These are phyloP conservation scores for Aspergillus campestris DNA, from an alignment of 495 filamentous ascomycete species.

Conservation along the genomic window DNA sequence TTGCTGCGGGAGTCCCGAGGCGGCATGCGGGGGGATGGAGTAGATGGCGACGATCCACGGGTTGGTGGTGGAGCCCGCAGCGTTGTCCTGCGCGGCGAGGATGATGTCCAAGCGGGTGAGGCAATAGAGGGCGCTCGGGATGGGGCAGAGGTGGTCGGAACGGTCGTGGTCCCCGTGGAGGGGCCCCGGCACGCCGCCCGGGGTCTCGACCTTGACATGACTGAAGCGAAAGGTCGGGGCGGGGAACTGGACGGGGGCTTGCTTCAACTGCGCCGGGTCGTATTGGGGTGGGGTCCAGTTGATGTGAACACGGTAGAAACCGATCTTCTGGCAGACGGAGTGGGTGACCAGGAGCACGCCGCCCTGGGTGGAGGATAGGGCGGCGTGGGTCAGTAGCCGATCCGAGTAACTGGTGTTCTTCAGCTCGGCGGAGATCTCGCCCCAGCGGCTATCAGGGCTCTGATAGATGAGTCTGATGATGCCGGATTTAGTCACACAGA, in stretches of 20 bases:
- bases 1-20: slow-evolving; percentile 43
- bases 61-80: slow-evolving; percentile 39
- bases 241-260: slow-evolving; percentile 25
- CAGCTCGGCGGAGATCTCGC: slow-evolving; percentile 57
- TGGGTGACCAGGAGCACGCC: slow-evolving; percentile 57
- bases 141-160: slow-evolving; percentile 21
- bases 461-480: slow-evolving; percentile 64
- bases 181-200: slow-evolving; percentile 22
- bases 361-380: slow-evolving; percentile 64
- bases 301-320: slow-evolving; percentile 51
- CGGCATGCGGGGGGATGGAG: slow-evolving; percentile 46
- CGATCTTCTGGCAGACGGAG: slow-evolving; percentile 58
- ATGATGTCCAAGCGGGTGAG: slow-evolving; percentile 62
- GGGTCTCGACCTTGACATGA: slow-evolving; percentile 35
- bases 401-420: slow-evolving; percentile 61
- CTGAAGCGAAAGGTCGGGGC: slow-evolving; percentile 35
- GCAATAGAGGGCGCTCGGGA: slow-evolving; percentile 39
- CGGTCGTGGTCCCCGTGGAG: slow-evolving; percentile 17
- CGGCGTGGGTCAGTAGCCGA: slow-evolving; percentile 70
- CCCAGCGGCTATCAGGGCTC: slow-evolving; percentile 54
- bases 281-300: slow-evolving; percentile 35
- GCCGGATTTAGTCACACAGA: slow-evolving; percentile 64
- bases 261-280: slow-evolving; percentile 28
- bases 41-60: slow-evolving; percentile 65
- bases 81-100: slow-evolving; percentile 45